Evolutionary conservation across 176 grass and related monocot genomes (phyloP).

Genomic region (Neostapfia colusana): DNA sequence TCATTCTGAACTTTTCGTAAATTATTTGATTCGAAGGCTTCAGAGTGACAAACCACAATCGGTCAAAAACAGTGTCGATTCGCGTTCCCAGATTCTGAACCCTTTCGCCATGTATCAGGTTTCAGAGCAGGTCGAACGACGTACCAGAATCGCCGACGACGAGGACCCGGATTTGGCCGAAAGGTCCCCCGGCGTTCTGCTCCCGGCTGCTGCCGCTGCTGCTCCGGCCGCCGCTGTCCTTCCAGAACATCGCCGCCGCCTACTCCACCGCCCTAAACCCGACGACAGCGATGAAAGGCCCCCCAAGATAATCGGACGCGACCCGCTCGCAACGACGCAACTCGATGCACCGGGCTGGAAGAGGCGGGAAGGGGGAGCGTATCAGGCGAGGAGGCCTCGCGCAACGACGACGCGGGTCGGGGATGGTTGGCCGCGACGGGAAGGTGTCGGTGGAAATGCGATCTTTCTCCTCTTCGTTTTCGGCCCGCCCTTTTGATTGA

Average conservation of each 20-base stretch:
- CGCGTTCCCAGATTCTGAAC: neutral
- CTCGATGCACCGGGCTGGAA: conserved; percentile 11
- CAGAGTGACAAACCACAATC: neutral
- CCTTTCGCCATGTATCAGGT: neutral
- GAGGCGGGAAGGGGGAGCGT: neutral
- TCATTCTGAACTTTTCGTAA: neutral
- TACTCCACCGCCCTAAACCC: neutral
- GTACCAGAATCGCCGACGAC: conserved; percentile 88
- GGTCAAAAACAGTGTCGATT: neutral
- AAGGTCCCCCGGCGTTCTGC: conserved; percentile 66
- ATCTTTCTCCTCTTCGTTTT: conserved; percentile 8
- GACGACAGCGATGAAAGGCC: neutral
- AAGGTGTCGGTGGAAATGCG: conserved; percentile 10
- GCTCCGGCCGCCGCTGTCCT: conserved; percentile 57
- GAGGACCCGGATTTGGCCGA: conserved; percentile 86
- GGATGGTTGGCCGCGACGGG: conserved; percentile 10
- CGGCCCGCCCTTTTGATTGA: neutral
- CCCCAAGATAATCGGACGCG: neutral
- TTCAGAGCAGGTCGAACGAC: conserved; percentile 2
- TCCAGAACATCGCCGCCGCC: conserved; percentile 71
- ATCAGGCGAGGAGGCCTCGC: conserved; percentile 16
- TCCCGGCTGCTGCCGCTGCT: conserved; percentile 53
- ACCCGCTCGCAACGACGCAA: neutral
- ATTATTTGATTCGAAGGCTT: neutral
- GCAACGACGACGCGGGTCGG: conserved; percentile 3